These are phyloP conservation scores for Pisolithus thermaeus DNA, from an alignment of 1,284 basidiomycete genomes.

Conservation along the genomic window DNA sequence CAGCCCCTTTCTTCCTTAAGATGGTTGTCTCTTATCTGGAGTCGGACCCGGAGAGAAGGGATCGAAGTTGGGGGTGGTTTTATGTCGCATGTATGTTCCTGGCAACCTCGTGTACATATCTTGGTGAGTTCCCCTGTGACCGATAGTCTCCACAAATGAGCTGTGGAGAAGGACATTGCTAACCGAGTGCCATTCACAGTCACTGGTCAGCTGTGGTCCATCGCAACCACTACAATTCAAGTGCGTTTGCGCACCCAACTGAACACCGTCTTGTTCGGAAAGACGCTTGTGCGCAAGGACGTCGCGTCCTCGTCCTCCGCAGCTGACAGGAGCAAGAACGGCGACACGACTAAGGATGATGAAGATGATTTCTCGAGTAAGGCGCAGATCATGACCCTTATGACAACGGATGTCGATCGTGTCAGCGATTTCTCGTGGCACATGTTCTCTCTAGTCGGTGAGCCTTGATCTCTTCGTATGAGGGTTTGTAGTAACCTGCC, in stretches of 20 bases:
- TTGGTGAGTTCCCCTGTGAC: constrained; percentile 39
- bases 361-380: constrained; percentile 85
- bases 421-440: constrained; percentile 84
- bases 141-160: not conserved
- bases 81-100: constrained; percentile 67
- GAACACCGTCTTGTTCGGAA: constrained; percentile 82
- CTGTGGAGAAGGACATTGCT: not conserved
- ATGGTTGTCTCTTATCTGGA: constrained; percentile 73
- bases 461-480: constrained; percentile 15
- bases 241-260: constrained; percentile 75
- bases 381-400: constrained; percentile 75
- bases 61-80: constrained; percentile 68
- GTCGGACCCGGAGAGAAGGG: constrained; percentile 44
- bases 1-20: constrained; percentile 72
- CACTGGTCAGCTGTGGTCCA: constrained; percentile 59
- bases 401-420: constrained; percentile 76
- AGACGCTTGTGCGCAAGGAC: constrained; percentile 87
- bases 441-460: constrained; percentile 60
- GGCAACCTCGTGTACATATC: constrained; percentile 53
- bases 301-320: constrained; percentile 56
- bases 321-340: constrained; percentile 17
- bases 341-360: constrained; percentile 35
- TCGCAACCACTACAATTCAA: constrained; percentile 68
- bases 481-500: constrained; percentile 11
- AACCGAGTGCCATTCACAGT: constrained; percentile 12